Evolutionary conservation across 768 basidiomycete species (phyloP).

Genomic region (Amanita brunnescens): DNA sequence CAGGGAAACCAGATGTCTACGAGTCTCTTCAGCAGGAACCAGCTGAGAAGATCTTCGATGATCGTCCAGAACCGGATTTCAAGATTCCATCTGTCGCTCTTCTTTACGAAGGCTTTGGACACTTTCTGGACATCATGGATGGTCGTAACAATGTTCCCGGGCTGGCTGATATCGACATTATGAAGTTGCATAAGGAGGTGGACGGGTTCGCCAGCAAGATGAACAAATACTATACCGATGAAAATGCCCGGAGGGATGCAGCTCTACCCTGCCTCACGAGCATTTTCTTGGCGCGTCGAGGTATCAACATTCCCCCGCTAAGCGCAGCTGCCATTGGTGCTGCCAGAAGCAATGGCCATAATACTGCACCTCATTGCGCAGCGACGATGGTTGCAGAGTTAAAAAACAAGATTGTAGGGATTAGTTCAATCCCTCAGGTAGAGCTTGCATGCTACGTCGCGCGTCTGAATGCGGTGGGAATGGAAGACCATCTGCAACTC

Average conservation of each 20-base stretch:
- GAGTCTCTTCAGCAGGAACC: conserved; percentile 1
- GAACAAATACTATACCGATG: conserved; percentile 4
- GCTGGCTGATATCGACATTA: conserved; percentile 5
- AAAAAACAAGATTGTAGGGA: neutral
- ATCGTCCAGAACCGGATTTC: conserved; percentile 14
- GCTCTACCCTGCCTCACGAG: conserved; percentile 5
- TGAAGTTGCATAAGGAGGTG: conserved; percentile 5
- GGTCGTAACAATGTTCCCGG: conserved; percentile 7
- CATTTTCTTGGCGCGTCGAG: conserved; percentile 5
- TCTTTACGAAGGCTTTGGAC: conserved; percentile 17
- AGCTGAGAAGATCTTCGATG: conserved; percentile 14
- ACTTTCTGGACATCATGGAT: conserved; percentile 15
- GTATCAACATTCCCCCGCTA: neutral
- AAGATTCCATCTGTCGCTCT: conserved; percentile 11
- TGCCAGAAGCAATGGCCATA: conserved; percentile 4
- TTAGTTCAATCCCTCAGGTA: neutral
- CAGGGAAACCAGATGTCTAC: conserved; percentile 2
- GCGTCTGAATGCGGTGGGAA: conserved; percentile 2
- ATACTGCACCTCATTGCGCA: conserved; percentile 2
- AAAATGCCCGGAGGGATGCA: conserved; percentile 6
- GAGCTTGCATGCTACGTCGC: conserved; percentile 17
- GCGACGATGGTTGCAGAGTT: conserved; percentile 5
- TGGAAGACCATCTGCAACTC: neutral
- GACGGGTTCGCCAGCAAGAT: conserved; percentile 11
- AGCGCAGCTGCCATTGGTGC: conserved; percentile 3